phyloP scores from a whole-genome alignment of 192 early-diverging fungal genomes.

The Chytriomyces sp. region DNA sequence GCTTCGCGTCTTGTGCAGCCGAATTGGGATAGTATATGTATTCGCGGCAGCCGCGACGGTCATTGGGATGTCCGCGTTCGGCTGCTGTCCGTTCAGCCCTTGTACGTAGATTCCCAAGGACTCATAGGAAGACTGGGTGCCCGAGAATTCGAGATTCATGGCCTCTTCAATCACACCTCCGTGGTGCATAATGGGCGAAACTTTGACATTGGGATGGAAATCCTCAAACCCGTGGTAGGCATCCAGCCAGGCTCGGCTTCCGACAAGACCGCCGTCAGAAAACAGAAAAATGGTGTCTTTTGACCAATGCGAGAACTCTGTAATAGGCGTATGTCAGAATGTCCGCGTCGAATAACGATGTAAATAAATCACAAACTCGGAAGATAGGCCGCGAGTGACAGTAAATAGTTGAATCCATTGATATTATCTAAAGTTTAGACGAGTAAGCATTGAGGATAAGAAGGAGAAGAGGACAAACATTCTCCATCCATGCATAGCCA shows the following conservation, averaged over 20 bases:
- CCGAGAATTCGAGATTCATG: slow-evolving; percentile 79
- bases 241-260: slow-evolving; percentile 84
- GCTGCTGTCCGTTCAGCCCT: slow-evolving; percentile 87
- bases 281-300: slow-evolving; percentile 91
- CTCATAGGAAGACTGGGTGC: slow-evolving; percentile 61
- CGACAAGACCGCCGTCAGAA: slow-evolving; percentile 72
- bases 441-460: slow-evolving; percentile 21
- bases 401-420: slow-evolving; percentile 43
- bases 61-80: slow-evolving; percentile 90
- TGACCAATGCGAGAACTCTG: slow-evolving; percentile 77
- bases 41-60: slow-evolving; percentile 65
- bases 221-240: slow-evolving; percentile 75
- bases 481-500: slow-evolving; percentile 69
- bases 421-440: slow-evolving; percentile 36
- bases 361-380: slow-evolving; percentile 32
- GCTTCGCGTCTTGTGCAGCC: slow-evolving; percentile 48
- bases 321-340: background rate
- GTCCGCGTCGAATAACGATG: background rate
- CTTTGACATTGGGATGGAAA: slow-evolving; percentile 20
- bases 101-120: slow-evolving; percentile 62
- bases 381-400: slow-evolving; percentile 48
- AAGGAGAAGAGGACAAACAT: slow-evolving; percentile 52
- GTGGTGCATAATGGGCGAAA: slow-evolving; percentile 14
- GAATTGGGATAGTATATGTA: slow-evolving; percentile 56
- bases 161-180: slow-evolving; percentile 84